Evolutionary conservation across 2,329 filamentous ascomycete genomes (phyloP).

Genomic region (Fusarium miscanthi): DNA sequence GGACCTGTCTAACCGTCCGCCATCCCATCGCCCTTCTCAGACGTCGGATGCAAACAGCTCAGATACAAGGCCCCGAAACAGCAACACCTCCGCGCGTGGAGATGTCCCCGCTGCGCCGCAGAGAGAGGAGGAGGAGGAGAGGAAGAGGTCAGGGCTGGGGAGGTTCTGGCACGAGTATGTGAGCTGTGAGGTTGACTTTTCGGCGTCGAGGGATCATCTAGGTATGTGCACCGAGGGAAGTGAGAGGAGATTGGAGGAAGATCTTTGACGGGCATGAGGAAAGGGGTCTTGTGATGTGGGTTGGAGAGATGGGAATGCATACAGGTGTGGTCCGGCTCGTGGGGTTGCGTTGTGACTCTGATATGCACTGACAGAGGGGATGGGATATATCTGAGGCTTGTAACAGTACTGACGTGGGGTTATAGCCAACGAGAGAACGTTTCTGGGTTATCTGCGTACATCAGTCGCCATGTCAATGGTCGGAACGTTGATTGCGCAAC

Average conservation of each 20-base stretch:
- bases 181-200: slow-evolving; percentile 43
- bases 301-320: background rate
- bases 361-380: background rate
- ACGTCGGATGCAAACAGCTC: background rate
- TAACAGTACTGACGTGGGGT: slow-evolving; percentile 1
- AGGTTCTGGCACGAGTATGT: slow-evolving; percentile 38
- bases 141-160: slow-evolving; percentile 10
- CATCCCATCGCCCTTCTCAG: background rate
- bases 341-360: background rate
- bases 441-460: slow-evolving; percentile 78
- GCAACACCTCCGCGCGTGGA: slow-evolving; percentile 27
- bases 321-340: background rate
- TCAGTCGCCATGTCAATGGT: slow-evolving; percentile 75
- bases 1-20: slow-evolving; percentile 19
- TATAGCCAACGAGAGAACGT: slow-evolving; percentile 78
- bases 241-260: slow-evolving; percentile 27
- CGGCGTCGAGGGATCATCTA: slow-evolving; percentile 41
- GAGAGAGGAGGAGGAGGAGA: background rate
- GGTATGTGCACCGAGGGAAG: slow-evolving; percentile 31
- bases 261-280: background rate
- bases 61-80: slow-evolving; percentile 8
- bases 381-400: background rate
- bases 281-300: slow-evolving; percentile 9
- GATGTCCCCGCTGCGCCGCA: slow-evolving; percentile 41
- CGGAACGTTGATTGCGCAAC: slow-evolving; percentile 73